phyloP scores from a whole-genome alignment of 1,284 basidiomycete species.

The Cryptococcus sp. region DNA sequence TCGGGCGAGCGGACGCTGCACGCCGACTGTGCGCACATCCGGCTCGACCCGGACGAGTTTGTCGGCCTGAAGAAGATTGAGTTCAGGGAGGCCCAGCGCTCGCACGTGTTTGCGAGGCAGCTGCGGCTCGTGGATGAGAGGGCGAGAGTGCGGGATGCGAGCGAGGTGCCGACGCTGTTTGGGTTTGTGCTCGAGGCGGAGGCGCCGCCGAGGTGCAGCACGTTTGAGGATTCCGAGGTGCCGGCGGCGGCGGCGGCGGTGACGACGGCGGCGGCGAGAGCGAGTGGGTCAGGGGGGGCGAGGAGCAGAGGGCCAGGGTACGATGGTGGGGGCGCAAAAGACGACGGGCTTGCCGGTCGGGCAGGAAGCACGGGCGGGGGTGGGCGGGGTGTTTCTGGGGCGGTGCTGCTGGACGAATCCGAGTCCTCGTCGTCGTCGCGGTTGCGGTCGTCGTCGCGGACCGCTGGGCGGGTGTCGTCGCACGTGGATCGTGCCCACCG shows the following conservation, averaged over 20 bases:
- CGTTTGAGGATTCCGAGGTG: constrained; percentile 20
- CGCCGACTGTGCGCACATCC: constrained; percentile 27
- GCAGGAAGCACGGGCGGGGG: too few species aligned
- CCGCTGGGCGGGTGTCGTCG: constrained; percentile 31
- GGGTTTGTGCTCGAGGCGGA: constrained; percentile 43
- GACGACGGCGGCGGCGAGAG: too few species aligned
- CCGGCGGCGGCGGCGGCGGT: too few species aligned
- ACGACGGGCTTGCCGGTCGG: too few species aligned
- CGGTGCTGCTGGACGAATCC: too few species aligned
- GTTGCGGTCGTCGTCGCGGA: too few species aligned
- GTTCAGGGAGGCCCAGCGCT: constrained; percentile 28
- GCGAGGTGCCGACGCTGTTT: constrained; percentile 24
- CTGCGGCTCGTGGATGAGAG: constrained; percentile 32
- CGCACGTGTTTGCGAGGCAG: constrained; percentile 34
- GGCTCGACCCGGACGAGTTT: constrained; percentile 39
- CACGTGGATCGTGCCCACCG: constrained; percentile 30
- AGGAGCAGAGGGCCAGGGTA: too few species aligned
- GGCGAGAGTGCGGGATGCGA: constrained; percentile 6
- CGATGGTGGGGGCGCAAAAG: too few species aligned
- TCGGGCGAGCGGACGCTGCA: constrained; percentile 24
- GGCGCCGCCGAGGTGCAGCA: constrained; percentile 42
- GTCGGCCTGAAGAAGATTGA: constrained; percentile 42
- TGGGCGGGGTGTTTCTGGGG: too few species aligned
- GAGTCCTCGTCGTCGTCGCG: too few species aligned
- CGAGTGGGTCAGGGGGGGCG: too few species aligned